Evolutionary conservation across 768 basidiomycete species (phyloP).

Genomic region (Cyclocybe aegerita): DNA sequence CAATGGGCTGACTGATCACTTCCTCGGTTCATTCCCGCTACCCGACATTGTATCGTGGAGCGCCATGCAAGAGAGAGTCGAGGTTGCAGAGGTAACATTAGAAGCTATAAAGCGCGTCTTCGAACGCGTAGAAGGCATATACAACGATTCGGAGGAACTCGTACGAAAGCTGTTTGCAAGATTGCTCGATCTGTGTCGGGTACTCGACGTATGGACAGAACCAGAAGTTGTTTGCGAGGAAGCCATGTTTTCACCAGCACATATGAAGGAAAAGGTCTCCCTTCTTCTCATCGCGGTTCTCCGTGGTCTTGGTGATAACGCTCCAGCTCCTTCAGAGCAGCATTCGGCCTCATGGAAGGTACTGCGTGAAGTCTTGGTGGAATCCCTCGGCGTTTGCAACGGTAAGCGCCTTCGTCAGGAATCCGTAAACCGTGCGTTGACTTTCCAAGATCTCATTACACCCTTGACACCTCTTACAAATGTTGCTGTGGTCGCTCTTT

Average conservation of each 20-base stretch:
- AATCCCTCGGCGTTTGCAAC: constrained; percentile 38
- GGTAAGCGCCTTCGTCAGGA: constrained; percentile 32
- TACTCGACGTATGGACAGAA: constrained; percentile 61
- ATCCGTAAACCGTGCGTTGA: not conserved
- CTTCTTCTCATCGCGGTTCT: constrained; percentile 44
- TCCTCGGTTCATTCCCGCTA: constrained; percentile 54
- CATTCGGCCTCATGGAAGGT: constrained; percentile 39
- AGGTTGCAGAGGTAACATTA: constrained; percentile 52
- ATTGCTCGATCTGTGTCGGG: constrained; percentile 52
- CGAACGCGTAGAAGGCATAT: constrained; percentile 51
- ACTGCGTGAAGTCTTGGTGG: constrained; percentile 38
- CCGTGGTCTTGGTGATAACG: constrained; percentile 42
- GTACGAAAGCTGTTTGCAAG: constrained; percentile 49
- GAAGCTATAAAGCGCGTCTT: constrained; percentile 54
- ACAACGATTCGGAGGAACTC: constrained; percentile 41
- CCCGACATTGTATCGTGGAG: constrained; percentile 51
- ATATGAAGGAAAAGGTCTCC: constrained; percentile 48
- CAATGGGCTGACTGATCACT: constrained; percentile 49
- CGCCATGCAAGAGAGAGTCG: constrained; percentile 56
- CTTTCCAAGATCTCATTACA: constrained; percentile 30
- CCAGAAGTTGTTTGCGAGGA: constrained; percentile 37
- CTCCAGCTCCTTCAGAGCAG: constrained; percentile 25
- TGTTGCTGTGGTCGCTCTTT: constrained; percentile 38
- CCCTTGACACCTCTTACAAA: constrained; percentile 32
- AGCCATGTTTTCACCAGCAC: constrained; percentile 42